Evolutionary conservation across 2,329 filamentous ascomycete species (phyloP).

Genomic region (Thelonectria blattea): DNA sequence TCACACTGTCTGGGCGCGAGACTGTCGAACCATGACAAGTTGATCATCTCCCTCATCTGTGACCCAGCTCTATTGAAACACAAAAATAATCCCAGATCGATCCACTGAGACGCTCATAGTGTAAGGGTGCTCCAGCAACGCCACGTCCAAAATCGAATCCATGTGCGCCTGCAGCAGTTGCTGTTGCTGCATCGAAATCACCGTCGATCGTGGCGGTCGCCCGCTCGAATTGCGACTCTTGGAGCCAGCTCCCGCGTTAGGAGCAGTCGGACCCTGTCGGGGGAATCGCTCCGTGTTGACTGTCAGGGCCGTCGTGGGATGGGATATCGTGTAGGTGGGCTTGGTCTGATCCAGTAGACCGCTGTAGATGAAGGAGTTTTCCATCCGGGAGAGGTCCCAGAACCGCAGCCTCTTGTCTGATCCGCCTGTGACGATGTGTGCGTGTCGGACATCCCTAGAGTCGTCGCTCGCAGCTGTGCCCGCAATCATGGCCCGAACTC

Average conservation of each 20-base stretch:
- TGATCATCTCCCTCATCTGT: conserved; percentile 5
- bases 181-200: conserved; percentile 88
- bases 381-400: conserved; percentile 84
- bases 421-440: conserved; percentile 86
- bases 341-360: conserved; percentile 76
- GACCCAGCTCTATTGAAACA: conserved; percentile 62
- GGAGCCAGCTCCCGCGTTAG: conserved; percentile 40
- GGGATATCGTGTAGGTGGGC: conserved; percentile 72
- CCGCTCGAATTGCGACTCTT: conserved; percentile 41
- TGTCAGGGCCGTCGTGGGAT: conserved; percentile 67
- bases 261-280: conserved; percentile 43
- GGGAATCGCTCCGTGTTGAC: conserved; percentile 70
- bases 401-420: conserved; percentile 91
- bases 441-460: conserved; percentile 74
- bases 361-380: conserved; percentile 81
- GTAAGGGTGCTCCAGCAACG: conserved; percentile 87
- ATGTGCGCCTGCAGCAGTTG: conserved; percentile 84
- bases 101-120: conserved; percentile 93
- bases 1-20: conserved; percentile 22
- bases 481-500: conserved; percentile 77
- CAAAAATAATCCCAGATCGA: conserved; percentile 85
- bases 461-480: conserved; percentile 75
- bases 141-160: conserved; percentile 86
- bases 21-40: conserved; percentile 12
- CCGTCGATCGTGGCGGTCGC: conserved; percentile 73